Evolutionary conservation across 139 green algal species (phyloP).

Genomic region (Chlamydomonas sp.): DNA sequence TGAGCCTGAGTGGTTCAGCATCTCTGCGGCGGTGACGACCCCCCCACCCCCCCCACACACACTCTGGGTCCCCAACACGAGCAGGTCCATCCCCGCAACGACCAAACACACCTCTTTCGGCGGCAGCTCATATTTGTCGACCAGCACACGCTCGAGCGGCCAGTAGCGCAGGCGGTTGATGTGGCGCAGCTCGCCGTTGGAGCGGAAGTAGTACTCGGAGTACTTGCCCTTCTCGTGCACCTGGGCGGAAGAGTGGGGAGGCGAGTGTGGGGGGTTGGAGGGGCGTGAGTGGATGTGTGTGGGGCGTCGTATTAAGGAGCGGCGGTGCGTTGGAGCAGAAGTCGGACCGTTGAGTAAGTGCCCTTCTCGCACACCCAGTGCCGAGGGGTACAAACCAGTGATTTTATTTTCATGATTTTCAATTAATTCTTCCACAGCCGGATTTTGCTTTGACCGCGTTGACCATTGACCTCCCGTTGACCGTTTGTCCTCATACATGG

Average conservation of each 20-base stretch:
- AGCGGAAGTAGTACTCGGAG: constrained; percentile 82
- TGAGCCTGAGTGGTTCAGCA: background rate
- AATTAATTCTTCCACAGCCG: too few relatives aligned
- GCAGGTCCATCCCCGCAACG: background rate
- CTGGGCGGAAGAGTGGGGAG: constrained; percentile 11
- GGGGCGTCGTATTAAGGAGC: too few relatives aligned
- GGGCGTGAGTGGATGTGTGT: too few relatives aligned
- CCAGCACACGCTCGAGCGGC: constrained; percentile 64
- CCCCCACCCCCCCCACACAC: background rate
- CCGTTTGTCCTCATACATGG: too few relatives aligned
- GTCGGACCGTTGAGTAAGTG: too few relatives aligned
- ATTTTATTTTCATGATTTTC: too few relatives aligned
- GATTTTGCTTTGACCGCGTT: too few relatives aligned
- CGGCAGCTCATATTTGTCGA: constrained; percentile 84
- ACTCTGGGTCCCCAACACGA: background rate
- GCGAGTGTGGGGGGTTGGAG: too few relatives aligned
- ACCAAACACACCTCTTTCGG: constrained; percentile 60
- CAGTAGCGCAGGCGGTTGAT: constrained; percentile 87
- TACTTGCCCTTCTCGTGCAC: constrained; percentile 66
- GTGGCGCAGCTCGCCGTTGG: constrained; percentile 82
- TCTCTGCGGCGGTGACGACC: background rate
- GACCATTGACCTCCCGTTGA: too few relatives aligned
- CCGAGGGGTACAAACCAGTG: too few relatives aligned
- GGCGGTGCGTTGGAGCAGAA: too few relatives aligned
- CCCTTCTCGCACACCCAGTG: too few relatives aligned